These are phyloP conservation scores for Marasmius tenuissimus DNA, from an alignment of 1,284 basidiomycete genomes.

Conservation along the genomic window DNA sequence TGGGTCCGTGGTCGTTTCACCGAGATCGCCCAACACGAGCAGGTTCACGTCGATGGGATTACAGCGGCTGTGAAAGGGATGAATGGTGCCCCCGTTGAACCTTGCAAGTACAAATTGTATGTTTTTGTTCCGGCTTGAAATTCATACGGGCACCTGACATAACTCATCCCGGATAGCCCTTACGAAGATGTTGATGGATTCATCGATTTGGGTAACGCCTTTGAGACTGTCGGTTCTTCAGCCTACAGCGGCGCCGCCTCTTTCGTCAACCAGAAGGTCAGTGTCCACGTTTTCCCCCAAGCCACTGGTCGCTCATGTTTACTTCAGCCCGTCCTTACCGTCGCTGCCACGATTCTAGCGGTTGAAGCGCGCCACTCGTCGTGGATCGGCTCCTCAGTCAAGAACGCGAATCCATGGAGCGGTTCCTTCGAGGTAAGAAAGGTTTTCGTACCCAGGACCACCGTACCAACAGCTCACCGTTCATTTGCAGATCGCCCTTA, in stretches of 20 bases:
- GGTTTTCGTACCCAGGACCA: neutral
- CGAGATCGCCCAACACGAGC: slow-evolving; percentile 53
- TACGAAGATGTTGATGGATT: slow-evolving; percentile 48
- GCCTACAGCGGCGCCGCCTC: slow-evolving; percentile 57
- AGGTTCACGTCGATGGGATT: slow-evolving; percentile 32
- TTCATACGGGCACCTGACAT: neutral
- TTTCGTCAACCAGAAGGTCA: slow-evolving; percentile 37
- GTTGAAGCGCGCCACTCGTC: slow-evolving; percentile 47
- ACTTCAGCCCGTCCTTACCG: slow-evolving; percentile 33
- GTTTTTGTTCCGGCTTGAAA: neutral
- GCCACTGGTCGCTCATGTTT: neutral
- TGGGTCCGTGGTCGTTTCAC: slow-evolving; percentile 43
- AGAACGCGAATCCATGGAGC: slow-evolving; percentile 51
- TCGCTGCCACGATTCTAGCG: slow-evolving; percentile 41
- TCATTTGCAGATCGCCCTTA: slow-evolving; percentile 45
- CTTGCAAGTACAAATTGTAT: slow-evolving; percentile 11
- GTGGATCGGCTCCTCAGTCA: slow-evolving; percentile 52
- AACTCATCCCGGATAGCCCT: slow-evolving; percentile 36
- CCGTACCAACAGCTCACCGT: neutral
- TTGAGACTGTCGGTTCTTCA: slow-evolving; percentile 58
- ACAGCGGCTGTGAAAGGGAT: slow-evolving; percentile 16
- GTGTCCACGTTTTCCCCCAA: neutral
- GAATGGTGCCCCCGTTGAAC: slow-evolving; percentile 10
- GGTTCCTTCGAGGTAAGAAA: slow-evolving; percentile 44
- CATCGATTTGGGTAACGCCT: slow-evolving; percentile 46